Evolutionary conservation across 495 filamentous ascomycete species (phyloP).

Genomic region (Talaromyces nanjingensis): DNA sequence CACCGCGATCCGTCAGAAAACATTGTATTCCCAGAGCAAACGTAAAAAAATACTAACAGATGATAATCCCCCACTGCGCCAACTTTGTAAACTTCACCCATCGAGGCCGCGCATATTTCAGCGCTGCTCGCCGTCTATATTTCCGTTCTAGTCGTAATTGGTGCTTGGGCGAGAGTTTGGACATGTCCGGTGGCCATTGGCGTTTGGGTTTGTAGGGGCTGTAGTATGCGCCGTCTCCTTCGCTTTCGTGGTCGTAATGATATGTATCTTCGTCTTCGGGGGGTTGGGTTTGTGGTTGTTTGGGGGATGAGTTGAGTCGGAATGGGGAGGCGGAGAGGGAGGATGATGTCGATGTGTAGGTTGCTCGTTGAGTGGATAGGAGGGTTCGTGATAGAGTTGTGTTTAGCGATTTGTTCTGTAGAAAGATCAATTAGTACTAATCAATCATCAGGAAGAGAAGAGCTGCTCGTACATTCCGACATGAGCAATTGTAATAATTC

Average conservation of each 20-base stretch:
- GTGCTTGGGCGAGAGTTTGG: constrained; percentile 68
- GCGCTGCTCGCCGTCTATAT: constrained; percentile 41
- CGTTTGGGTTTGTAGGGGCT: constrained; percentile 74
- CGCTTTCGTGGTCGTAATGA: background rate
- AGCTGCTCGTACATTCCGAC: constrained; percentile 1
- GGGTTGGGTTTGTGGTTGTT: background rate
- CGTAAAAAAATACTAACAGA: constrained; percentile 43
- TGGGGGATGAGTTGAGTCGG: constrained; percentile 14
- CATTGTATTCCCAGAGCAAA: background rate
- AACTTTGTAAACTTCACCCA: constrained; percentile 69
- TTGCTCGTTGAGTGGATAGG: background rate
- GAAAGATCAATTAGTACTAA: background rate
- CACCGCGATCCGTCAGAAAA: constrained; percentile 10
- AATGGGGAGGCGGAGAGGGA: background rate
- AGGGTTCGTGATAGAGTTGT: background rate
- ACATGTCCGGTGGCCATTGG: constrained; percentile 89
- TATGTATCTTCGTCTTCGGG: background rate
- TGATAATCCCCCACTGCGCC: constrained; percentile 58
- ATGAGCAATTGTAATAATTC: constrained; percentile 3
- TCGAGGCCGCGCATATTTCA: constrained; percentile 67
- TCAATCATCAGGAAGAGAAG: background rate
- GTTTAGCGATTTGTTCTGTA: background rate
- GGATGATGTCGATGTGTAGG: background rate
- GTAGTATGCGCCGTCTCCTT: constrained; percentile 21
- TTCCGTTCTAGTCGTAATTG: constrained; percentile 75